Conservation (phyloP, 352 stramenopile species). For the Phytophthora ohioensis region DNA sequence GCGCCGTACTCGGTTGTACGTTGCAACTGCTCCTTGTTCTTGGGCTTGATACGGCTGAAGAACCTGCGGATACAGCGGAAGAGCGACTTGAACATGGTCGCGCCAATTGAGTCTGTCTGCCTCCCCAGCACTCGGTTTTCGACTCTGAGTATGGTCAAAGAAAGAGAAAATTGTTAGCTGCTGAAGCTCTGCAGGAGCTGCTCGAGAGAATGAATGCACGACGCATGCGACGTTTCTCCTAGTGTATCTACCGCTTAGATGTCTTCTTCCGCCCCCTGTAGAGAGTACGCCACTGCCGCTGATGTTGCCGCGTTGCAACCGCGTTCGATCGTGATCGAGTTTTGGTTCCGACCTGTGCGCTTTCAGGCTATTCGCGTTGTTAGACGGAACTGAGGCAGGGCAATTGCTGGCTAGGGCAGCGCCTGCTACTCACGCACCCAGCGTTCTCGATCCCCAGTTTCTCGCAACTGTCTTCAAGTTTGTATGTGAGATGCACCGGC, state of each 20-base stretch:
- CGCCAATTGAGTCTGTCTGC: neutral
- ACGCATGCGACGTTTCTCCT: conserved; percentile 15
- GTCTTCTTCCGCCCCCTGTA: conserved; percentile 35
- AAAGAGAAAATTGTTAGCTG: conserved; percentile 19
- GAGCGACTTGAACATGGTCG: conserved; percentile 48
- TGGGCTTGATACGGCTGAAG: conserved; percentile 42
- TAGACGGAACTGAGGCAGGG: conserved; percentile 25
- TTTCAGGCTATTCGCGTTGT: conserved; percentile 37
- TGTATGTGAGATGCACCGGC: conserved; percentile 26
- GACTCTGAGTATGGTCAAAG: conserved; percentile 17
- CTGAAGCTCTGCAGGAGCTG: neutral
- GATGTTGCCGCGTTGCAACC: conserved; percentile 26
- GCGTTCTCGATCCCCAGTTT: conserved; percentile 21
- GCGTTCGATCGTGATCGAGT: conserved; percentile 8
- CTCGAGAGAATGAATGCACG: neutral
- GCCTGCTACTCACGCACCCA: conserved; percentile 18
- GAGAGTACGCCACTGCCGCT: conserved; percentile 7
- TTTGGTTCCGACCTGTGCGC: conserved; percentile 18
- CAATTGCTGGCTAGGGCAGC: conserved; percentile 30
- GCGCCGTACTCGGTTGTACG: conserved; percentile 39
- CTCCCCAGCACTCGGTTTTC: conserved; percentile 5
- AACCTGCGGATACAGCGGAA: conserved; percentile 47
- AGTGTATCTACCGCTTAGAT: conserved; percentile 39
- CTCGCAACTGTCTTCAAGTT: conserved; percentile 35
- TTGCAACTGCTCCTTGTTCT: conserved; percentile 21